phyloP scores from a whole-genome alignment of 768 basidiomycete genomes.

The Russula earlei region DNA sequence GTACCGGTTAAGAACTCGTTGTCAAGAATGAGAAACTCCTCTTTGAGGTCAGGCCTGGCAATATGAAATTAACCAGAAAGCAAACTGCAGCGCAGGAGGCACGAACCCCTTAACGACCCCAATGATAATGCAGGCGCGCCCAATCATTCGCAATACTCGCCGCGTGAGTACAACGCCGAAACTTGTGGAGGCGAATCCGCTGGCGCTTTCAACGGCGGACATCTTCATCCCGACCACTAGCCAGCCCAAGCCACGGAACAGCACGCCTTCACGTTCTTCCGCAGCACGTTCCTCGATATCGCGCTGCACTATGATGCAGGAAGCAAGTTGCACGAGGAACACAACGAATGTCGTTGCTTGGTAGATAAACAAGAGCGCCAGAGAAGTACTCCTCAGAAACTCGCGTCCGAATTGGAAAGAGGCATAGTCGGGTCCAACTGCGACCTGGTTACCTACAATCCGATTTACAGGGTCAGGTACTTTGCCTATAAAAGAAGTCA shows the following conservation, averaged over 20 bases:
- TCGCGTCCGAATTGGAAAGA: constrained; percentile 36
- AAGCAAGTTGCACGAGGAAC: constrained; percentile 47
- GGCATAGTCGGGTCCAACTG: constrained; percentile 35
- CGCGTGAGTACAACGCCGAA: constrained; percentile 48
- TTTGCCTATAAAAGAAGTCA: constrained; percentile 2
- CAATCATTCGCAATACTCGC: constrained; percentile 46
- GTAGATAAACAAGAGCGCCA: constrained; percentile 47
- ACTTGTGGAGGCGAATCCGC: constrained; percentile 49
- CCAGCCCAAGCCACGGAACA: constrained; percentile 58
- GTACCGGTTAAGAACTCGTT: constrained; percentile 3
- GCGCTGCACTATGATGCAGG: constrained; percentile 41
- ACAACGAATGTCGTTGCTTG: constrained; percentile 52
- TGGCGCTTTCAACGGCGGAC: constrained; percentile 52
- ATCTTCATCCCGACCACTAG: constrained; percentile 50
- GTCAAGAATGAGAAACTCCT: constrained; percentile 16
- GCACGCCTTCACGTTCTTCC: constrained; percentile 36
- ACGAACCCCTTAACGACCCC: constrained; percentile 63
- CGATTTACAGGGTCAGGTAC: neutral
- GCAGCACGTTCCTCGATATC: constrained; percentile 38
- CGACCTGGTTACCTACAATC: constrained; percentile 14
- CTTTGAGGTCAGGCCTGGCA: constrained; percentile 12
- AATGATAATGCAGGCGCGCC: constrained; percentile 45
- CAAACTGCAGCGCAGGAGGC: neutral
- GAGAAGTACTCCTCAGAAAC: constrained; percentile 51
- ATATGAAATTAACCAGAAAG: neutral